Evolutionary conservation across 2,329 filamentous ascomycete genomes (phyloP), one percentile per base, ranked within the genome.

Genomic region (Aspergillus ustus): DNA sequence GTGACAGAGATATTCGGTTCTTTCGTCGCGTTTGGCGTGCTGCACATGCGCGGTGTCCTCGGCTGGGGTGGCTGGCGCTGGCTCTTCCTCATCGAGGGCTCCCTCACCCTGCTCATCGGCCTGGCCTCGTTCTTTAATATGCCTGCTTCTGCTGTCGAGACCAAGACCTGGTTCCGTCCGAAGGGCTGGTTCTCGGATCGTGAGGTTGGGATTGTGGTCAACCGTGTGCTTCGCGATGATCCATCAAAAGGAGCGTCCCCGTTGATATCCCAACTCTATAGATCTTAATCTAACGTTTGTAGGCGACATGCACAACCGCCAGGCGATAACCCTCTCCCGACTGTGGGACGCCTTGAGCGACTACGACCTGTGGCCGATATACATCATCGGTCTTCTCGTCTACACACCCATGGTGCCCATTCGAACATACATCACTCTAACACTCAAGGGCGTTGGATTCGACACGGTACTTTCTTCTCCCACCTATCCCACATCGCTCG

Each of bases 171-270:
- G 82, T 84, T 86, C 64, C 78, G 84, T 3, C 80, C 79, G 28
- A 81, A 83, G 2, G 82, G 84, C 0, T 89, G 87, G 87, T 89
- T 89, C 70, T 83, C 69, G 3, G 84, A 87, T 49, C 81, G 82
- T 17, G 86, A 89, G 65, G 83, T 87, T 60, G 78, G 77, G 22
- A 88, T 89, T 60, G 80, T 89, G 2, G 84, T 89, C 44, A 89
- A 88, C 66, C 79, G 82, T 2, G 72, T 83, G 4, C 73, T 88
- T 1, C 83, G 87, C 1, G 87, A 89, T 49, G 87, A 88, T 63
- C 85, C 85, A 3, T 80, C 80, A 25, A 85, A 87, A 69, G 84
- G 83, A 58, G n/a, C 20, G 6, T 2, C 2, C n/a, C 31, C 2
- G 13, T 4, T 1, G n/a, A 28, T 7, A 43, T 15, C 7, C 7